A percentile compares a stretch with the other conserved stretches of the same genome.
These are phyloP conservation scores for Suillus occidentalis DNA, from an alignment of 768 basidiomycete genomes.

Conservation along the genomic window DNA sequence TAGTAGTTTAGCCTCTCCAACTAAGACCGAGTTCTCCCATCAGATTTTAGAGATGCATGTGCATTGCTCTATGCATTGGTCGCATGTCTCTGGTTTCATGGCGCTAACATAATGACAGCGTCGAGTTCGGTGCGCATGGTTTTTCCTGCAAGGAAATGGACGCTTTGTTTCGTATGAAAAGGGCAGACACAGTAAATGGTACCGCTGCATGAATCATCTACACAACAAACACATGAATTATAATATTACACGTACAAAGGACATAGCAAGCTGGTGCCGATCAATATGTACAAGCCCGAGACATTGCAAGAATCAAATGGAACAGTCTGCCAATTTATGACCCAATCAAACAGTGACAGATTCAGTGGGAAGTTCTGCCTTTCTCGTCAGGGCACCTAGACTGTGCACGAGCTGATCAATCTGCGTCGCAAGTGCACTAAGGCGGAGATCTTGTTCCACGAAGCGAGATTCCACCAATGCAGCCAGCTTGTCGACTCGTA, in stretches of 20 bases:
- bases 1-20: background rate
- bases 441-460: background rate
- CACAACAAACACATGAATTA: too few species aligned
- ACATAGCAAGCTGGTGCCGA: background rate
- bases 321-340: background rate
- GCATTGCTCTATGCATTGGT: too few species aligned
- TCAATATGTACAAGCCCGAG: background rate
- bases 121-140: too few species aligned
- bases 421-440: background rate
- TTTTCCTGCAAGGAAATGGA: too few species aligned
- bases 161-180: too few species aligned
- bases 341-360: background rate
- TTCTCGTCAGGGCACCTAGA: background rate
- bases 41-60: background rate
- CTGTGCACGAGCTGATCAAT: background rate
- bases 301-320: background rate
- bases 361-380: background rate
- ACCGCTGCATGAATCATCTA: too few species aligned
- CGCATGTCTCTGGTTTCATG: too few species aligned
- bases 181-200: too few species aligned
- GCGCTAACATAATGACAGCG: too few species aligned
- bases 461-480: slow-evolving; percentile 1
- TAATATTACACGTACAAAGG: background rate
- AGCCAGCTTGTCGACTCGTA: background rate
- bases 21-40: background rate